Conservation (phyloP, 2,329 filamentous ascomycete species). For the Lithohypha guttulata region DNA sequence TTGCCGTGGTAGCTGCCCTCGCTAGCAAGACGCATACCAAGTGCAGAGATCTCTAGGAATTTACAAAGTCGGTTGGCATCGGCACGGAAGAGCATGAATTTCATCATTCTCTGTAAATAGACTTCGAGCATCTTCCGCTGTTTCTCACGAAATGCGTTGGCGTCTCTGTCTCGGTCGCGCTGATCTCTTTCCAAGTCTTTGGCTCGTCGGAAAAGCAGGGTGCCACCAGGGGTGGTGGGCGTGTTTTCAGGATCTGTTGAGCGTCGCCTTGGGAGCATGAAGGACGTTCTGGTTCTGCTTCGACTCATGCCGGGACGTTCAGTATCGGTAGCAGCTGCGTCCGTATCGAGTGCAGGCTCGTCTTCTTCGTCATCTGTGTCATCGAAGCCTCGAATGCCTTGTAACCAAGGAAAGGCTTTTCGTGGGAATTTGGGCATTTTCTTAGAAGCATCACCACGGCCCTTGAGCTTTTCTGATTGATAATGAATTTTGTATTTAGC, state of each 20-base stretch:
- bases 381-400: conserved; percentile 69
- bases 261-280: conserved; percentile 47
- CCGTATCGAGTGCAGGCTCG: conserved; percentile 39
- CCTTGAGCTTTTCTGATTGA: conserved; percentile 67
- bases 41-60: conserved; percentile 85
- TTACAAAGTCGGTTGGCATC: conserved; percentile 94
- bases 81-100: conserved; percentile 90
- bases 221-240: conserved; percentile 28
- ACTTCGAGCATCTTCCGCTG: conserved; percentile 66
- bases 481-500: conserved; percentile 83
- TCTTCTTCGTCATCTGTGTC: conserved; percentile 53
- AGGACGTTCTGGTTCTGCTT: conserved; percentile 42
- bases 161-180: conserved; percentile 31
- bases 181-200: conserved; percentile 18
- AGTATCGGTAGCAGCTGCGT: conserved; percentile 58
- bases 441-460: conserved; percentile 57
- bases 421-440: conserved; percentile 85
- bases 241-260: conserved; percentile 33
- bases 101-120: conserved; percentile 87
- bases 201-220: conserved; percentile 22
- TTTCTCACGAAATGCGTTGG: conserved; percentile 30
- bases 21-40: conserved; percentile 84
- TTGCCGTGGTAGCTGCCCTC: conserved; percentile 97
- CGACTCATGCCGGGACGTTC: conserved; percentile 47
- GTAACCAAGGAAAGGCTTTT: conserved; percentile 79